A percentile compares a stretch with the other conserved stretches of the same genome.
Evolutionary conservation across 345 rosid species (phyloP).

Genomic region (Populus nigra): DNA sequence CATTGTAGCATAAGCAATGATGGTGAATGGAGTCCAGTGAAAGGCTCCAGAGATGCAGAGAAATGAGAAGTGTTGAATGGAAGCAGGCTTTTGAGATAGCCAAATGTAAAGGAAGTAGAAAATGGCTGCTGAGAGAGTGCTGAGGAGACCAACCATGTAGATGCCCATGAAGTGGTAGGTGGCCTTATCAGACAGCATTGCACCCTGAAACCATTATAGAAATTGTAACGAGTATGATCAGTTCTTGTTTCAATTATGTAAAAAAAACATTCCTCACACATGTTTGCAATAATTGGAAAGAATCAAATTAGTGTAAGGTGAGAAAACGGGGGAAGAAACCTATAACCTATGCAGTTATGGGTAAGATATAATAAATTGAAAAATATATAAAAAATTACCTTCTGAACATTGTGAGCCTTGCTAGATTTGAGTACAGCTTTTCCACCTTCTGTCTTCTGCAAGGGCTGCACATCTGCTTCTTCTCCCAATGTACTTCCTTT

Average conservation of each 20-base stretch:
- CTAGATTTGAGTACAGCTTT: constrained; percentile 25
- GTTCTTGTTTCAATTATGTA: not conserved
- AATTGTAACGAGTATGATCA: not conserved
- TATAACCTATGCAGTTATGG: too few relatives aligned
- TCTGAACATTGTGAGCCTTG: constrained; percentile 19
- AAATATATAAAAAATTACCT: constrained; percentile 24
- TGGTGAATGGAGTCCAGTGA: constrained; percentile 58
- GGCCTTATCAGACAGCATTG: constrained; percentile 8
- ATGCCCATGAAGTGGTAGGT: constrained; percentile 49
- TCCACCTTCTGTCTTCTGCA: constrained; percentile 52
- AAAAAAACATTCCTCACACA: too few relatives aligned
- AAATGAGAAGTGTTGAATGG: constrained; percentile 43
- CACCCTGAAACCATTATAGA: constrained; percentile 30
- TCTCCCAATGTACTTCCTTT: constrained; percentile 54
- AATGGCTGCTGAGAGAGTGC: constrained; percentile 52
- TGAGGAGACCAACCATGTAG: constrained; percentile 50
- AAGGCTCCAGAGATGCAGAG: constrained; percentile 54
- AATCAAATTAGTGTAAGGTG: too few relatives aligned
- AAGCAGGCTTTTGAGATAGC: constrained; percentile 32
- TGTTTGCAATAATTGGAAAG: too few relatives aligned
- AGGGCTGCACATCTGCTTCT: constrained; percentile 42
- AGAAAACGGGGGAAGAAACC: too few relatives aligned
- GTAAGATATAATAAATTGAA: not conserved
- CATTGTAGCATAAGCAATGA: constrained; percentile 45
- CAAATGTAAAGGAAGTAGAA: constrained; percentile 41